A percentile compares a stretch with the other conserved stretches of the same genome.
These are phyloP conservation scores for Chaetomiaceae sp. DNA, from an alignment of 2,329 filamentous ascomycete genomes.

Conservation along the genomic window DNA sequence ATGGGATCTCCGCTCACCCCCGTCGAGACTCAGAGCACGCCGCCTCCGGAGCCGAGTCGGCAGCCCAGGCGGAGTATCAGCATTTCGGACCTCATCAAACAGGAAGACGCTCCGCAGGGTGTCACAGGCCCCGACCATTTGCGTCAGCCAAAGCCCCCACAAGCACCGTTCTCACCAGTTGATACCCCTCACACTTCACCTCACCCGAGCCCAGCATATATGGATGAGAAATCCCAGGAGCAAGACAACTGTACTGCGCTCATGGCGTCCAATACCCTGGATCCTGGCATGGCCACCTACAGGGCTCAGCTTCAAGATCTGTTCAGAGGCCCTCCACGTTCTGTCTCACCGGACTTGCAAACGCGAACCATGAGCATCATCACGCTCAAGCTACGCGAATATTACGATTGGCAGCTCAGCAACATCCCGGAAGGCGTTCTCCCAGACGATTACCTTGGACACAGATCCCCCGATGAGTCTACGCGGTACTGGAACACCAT, in stretches of 20 bases:
- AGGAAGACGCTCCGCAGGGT: conserved; percentile 1
- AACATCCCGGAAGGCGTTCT: conserved; percentile 24
- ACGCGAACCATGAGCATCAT: conserved; percentile 24
- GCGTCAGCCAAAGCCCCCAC: not conserved
- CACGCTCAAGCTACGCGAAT: conserved; percentile 23
- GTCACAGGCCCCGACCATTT: not conserved
- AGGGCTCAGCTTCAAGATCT: conserved; percentile 21
- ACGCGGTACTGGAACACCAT: conserved; percentile 26
- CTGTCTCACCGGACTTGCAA: conserved; percentile 17
- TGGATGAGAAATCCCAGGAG: conserved; percentile 7
- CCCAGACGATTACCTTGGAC: conserved; percentile 25
- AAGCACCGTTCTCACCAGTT: conserved; percentile 12
- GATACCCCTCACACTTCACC: conserved; percentile 11
- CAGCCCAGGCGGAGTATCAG: conserved; percentile 18
- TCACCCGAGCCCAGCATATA: conserved; percentile 12
- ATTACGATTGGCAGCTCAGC: conserved; percentile 26
- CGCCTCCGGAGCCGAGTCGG: not conserved
- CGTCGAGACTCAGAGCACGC: not conserved
- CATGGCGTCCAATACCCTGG: conserved; percentile 11
- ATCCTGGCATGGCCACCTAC: conserved; percentile 19
- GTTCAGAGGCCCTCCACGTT: conserved; percentile 19
- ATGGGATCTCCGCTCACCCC: not conserved
- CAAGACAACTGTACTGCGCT: conserved; percentile 1
- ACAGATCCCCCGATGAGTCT: conserved; percentile 19
- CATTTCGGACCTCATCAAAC: conserved; percentile 24